Base-by-base conservation (phyloP, 1,139 yeast genomes). In the Kodamaea derodonti region DNA sequence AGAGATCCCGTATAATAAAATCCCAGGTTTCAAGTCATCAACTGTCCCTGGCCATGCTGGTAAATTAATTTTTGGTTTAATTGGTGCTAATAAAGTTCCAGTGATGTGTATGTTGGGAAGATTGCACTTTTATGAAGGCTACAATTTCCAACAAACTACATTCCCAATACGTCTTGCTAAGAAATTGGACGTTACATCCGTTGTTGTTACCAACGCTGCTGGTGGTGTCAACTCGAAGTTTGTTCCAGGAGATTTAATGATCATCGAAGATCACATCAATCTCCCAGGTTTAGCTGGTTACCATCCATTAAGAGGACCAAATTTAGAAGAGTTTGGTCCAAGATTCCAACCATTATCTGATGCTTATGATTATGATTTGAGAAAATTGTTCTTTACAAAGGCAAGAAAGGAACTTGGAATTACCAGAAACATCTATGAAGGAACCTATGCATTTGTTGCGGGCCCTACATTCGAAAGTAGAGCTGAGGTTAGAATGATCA, bases 381-480 rank as follows among this genome's bases (percentile, higher is more conserved):
- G 97, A 37, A 68, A 71, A 41, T 52, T 72, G 32, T 71, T 83
- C 42, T 75, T 80, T 47, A 49, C 67, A 20, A 72, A 75, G 38
- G 81, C 81, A 6, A 60, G 70, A 33, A 56, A 65, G 26, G 65
- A 63, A 18, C 65, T 85, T 29, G 65, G 67, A 0, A 62, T 84
- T 28, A 55, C 61, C 1, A 76, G 97, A 52, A 54, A 60, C 1
- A 72, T 92, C 32, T 84, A 85, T 49, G 97, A 92, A 57, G 98
- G 97, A 20, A 78, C 82, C 1, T 92, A 92, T 51, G 77, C 77
- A 32, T 90, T 76, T 58, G 95, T 84, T 4, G 78, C 94, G 3
- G 98, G 98, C 0, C 97, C 98, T 3, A 86, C 97, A 1, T 92
- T 83, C 56, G 98, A 92, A 62, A 77, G 90, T 6, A 71, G 97